Evolutionary conservation across 345 rosid genomes (phyloP), one percentile per base, ranked within the genome.

Genomic region (Ceriops tagal): DNA sequence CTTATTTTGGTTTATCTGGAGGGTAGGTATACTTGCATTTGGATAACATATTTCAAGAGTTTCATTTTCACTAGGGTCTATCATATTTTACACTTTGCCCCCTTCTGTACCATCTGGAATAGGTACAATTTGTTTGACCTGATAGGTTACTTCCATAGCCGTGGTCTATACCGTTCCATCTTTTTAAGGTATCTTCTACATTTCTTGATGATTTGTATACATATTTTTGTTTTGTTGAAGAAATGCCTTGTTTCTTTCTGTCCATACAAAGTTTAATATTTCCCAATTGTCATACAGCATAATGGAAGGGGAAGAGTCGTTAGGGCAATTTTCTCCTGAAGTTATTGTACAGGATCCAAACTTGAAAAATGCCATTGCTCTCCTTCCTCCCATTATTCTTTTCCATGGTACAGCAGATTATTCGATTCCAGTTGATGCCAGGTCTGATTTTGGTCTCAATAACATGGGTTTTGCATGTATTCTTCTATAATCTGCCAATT

Each of bases 351-450:
- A 75, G 80, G 91, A 87, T 65, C 87, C 88, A 35, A 80, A 80
- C 74, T 49, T 79, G 64, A 82, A 74, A 71, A 79, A 72, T 66
- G 84, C 91, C 8, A 77, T 86, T 77, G 49, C 89, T 71, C 93
- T 87, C 70, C 89, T 92, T 30, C 98, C 99, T 72, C 93, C 87
- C 37, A 71, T 89, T 58, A 47, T 86, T 73, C 86, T 95, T 70
- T 95, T 92, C 72, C 99, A 95, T 61, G 99, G 99, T 26, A 92
- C 96, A 53, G 96, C 78, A 71, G 98, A 95, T 83, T 90, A 90
- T 79, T 92, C 99, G 8, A 95, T 95, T 75, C 99, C 98, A 66
- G 75, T 86, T 27, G 92, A 90, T 77, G 83, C 96, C 71, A 95
- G 99, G 99, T 95, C 71, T 77, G 82, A 67, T 65, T 65, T 60